phyloP scores from a whole-genome alignment of 257 asterid genomes.

The Nicotiana noctiflora region DNA sequence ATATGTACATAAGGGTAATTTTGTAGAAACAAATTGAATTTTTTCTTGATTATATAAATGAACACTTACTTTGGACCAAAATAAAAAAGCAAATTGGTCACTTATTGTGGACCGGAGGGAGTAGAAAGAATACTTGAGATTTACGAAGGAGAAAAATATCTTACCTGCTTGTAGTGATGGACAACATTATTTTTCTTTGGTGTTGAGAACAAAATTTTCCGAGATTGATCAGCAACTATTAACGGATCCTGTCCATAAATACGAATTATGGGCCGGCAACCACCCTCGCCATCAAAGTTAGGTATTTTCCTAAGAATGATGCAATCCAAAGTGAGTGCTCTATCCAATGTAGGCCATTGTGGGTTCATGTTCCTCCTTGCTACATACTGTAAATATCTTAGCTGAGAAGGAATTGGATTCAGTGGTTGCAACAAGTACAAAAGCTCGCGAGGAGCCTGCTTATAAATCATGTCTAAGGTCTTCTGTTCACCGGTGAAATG shows the following conservation, averaged over 20 bases:
- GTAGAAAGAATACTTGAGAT: not conserved
- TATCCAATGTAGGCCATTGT: conserved; percentile 49
- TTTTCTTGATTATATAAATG: too few species aligned
- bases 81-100: too few species aligned
- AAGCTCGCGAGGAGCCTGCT: conserved; percentile 49
- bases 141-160: conserved; percentile 1
- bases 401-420: conserved; percentile 65
- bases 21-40: too few species aligned
- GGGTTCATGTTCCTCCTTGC: conserved; percentile 47
- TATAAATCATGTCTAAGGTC: conserved; percentile 60
- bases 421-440: conserved; percentile 36
- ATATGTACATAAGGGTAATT: too few species aligned
- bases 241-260: conserved; percentile 53
- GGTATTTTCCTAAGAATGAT: conserved; percentile 47
- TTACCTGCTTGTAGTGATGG: conserved; percentile 46
- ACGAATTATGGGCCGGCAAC: conserved; percentile 50
- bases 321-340: conserved; percentile 47
- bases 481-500: conserved; percentile 45
- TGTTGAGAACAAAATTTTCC: conserved; percentile 44
- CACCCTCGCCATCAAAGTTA: conserved; percentile 42
- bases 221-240: conserved; percentile 41
- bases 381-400: conserved; percentile 61
- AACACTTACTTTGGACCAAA: too few species aligned
- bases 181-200: conserved; percentile 29
- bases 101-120: too few species aligned